A percentile compares a stretch with the other conserved stretches of the same genome.
phyloP scores from a whole-genome alignment of 768 basidiomycete species.

The Mrakia hoshinonis region DNA sequence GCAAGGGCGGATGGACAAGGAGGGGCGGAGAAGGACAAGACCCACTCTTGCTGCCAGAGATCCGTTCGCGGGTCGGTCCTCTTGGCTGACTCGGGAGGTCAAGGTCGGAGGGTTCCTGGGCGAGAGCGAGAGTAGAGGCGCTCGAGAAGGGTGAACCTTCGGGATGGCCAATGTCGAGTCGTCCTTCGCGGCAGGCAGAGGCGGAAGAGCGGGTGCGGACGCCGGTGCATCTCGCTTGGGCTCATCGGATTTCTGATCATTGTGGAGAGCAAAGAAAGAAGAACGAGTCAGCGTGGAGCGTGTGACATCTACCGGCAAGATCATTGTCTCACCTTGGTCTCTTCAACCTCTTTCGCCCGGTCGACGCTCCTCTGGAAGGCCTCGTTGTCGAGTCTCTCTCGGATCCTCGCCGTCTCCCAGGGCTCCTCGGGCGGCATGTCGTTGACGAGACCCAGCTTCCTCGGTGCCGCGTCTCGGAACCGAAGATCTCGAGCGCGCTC shows the following conservation, averaged over 20 bases:
- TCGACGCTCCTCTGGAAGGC: background rate
- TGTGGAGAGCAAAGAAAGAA: too few relatives aligned
- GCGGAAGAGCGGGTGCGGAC: background rate
- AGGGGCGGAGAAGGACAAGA: too few relatives aligned
- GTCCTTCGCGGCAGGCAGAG: background rate
- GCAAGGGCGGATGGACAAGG: too few relatives aligned
- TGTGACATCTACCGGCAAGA: background rate
- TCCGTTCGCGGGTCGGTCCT: too few relatives aligned
- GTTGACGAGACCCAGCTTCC: background rate
- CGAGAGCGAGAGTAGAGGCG: background rate
- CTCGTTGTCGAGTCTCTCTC: background rate
- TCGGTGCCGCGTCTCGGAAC: background rate
- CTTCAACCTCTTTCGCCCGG: background rate
- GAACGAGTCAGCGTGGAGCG: background rate
- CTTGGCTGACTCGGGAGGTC: background rate
- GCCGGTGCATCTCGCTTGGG: background rate
- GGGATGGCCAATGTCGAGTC: background rate
- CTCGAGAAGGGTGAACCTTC: background rate
- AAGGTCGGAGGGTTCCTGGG: background rate
- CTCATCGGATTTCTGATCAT: too few relatives aligned
- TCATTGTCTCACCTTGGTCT: background rate
- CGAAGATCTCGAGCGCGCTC: background rate
- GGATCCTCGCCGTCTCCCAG: background rate
- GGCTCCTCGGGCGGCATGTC: background rate
- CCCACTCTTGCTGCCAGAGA: too few relatives aligned